phyloP scores from a whole-genome alignment of 164 flowering plant species.

The Umbilicus rupestris region DNA sequence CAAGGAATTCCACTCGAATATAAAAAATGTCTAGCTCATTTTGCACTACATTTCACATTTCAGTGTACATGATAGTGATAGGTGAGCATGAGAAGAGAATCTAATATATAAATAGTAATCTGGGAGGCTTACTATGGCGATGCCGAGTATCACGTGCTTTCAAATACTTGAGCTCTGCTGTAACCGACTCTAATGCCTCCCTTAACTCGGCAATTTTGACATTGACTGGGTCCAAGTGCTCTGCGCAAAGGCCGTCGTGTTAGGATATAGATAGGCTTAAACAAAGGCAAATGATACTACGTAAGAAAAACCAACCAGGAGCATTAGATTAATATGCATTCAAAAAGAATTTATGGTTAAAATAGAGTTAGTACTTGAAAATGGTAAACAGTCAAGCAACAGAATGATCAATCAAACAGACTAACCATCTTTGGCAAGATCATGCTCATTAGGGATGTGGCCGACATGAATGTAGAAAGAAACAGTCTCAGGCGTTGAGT shows the following conservation, averaged over 20 bases:
- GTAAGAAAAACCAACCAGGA: not conserved
- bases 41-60: slow-evolving; percentile 1
- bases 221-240: slow-evolving; percentile 16
- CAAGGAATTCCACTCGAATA: not conserved
- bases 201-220: slow-evolving; percentile 12
- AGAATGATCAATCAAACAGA: not conserved
- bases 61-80: not conserved
- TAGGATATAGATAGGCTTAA: not conserved
- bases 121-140: slow-evolving; percentile 11
- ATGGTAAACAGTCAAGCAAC: not conserved
- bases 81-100: not conserved
- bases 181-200: slow-evolving; percentile 16
- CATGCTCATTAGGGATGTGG: slow-evolving; percentile 20
- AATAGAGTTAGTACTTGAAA: not conserved
- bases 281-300: not conserved
- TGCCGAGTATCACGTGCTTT: slow-evolving; percentile 15
- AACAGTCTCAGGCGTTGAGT: slow-evolving; percentile 13
- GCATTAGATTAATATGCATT: not conserved
- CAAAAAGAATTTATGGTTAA: not conserved
- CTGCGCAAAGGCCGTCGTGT: not conserved
- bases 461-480: slow-evolving; percentile 21
- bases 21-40: not conserved
- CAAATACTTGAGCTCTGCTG: slow-evolving; percentile 13
- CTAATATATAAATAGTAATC: not conserved
- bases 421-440: slow-evolving; percentile 18